Conservation (phyloP, 495 filamentous ascomycete genomes). For the Bryoglossum gracile region DNA sequence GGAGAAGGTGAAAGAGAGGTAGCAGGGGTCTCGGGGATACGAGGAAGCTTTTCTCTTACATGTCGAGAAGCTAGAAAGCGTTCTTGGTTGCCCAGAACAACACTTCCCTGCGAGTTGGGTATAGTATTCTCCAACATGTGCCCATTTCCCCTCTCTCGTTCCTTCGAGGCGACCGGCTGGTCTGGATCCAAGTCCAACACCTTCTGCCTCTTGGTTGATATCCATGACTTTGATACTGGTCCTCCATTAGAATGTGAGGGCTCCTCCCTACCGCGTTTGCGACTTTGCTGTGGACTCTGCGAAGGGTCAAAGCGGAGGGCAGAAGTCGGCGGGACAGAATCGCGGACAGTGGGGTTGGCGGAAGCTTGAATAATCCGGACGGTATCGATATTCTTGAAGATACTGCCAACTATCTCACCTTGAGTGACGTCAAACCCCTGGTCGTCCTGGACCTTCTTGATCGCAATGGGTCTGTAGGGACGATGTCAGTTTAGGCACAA, state of each 20-base stretch:
- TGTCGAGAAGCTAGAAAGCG: constrained; percentile 4
- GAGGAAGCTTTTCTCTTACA: constrained; percentile 12
- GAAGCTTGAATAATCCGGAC: constrained; percentile 21
- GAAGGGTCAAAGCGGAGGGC: constrained; percentile 18
- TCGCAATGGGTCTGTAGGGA: constrained; percentile 15
- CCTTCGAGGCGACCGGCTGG: constrained; percentile 18
- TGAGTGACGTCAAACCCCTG: constrained; percentile 24
- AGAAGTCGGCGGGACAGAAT: constrained; percentile 24
- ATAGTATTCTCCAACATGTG: constrained; percentile 2
- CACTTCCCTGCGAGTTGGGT: constrained; percentile 18
- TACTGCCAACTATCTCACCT: constrained; percentile 16
- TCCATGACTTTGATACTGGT: constrained; percentile 1
- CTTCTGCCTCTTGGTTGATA: constrained; percentile 21
- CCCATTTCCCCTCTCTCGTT: neutral
- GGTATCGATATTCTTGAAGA: constrained; percentile 14
- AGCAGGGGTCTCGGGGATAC: constrained; percentile 12
- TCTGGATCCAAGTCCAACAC: constrained; percentile 19
- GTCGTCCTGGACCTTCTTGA: constrained; percentile 26
- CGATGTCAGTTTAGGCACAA: neutral
- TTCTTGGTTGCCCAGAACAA: neutral
- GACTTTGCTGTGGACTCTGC: neutral
- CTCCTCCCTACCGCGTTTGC: constrained; percentile 19
- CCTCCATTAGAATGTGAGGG: constrained; percentile 4
- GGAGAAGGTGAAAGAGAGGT: constrained; percentile 17
- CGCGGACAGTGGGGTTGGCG: constrained; percentile 8